Evolutionary conservation across 495 filamentous ascomycete species (phyloP).

Genomic region (Neurospora pannonica): DNA sequence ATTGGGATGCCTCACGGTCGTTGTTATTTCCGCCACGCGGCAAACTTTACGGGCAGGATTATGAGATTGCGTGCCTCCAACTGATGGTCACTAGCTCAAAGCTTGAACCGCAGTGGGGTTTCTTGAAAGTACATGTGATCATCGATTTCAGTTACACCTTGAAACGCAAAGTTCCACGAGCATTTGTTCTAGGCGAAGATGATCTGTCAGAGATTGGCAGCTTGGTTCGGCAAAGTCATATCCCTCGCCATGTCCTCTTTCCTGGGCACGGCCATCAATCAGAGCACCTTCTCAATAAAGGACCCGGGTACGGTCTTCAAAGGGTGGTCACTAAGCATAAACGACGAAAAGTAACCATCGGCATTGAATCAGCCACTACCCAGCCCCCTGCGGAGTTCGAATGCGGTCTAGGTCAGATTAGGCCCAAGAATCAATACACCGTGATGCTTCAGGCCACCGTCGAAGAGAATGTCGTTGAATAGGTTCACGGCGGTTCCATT

Average conservation of each 20-base stretch:
- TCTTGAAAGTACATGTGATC: background rate
- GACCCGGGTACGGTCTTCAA: background rate
- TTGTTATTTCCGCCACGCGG: background rate
- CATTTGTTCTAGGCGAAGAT: background rate
- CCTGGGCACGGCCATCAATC: background rate
- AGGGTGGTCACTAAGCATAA: background rate
- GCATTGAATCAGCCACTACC: accelerated
- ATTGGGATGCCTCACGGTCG: background rate
- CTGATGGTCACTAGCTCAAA: too few relatives aligned
- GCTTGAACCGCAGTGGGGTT: too few relatives aligned
- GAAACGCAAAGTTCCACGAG: background rate
- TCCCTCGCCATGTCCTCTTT: background rate
- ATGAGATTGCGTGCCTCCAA: background rate
- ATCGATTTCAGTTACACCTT: background rate
- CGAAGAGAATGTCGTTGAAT: background rate
- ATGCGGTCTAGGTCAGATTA: too few relatives aligned
- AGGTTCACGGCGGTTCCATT: background rate
- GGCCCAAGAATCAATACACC: background rate
- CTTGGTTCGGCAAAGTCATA: background rate
- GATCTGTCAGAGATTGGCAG: background rate
- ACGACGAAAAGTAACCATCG: background rate
- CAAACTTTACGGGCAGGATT: accelerated
- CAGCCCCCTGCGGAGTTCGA: background rate
- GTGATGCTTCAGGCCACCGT: background rate
- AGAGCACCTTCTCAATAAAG: background rate